Conservation (phyloP, 495 filamentous ascomycete genomes). For the Penicillium argentinense region DNA sequence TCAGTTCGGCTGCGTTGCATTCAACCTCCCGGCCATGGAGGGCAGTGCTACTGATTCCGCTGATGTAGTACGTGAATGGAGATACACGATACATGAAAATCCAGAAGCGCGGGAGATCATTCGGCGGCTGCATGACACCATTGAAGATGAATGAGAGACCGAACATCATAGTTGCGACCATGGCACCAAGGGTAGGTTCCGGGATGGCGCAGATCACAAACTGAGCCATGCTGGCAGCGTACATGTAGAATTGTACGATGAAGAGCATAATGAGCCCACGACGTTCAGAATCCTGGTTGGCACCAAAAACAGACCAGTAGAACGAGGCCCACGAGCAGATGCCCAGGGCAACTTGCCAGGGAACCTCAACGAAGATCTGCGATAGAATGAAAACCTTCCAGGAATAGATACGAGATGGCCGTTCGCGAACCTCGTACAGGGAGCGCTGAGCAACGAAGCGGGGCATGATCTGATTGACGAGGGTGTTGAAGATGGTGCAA, state of each 20-base stretch:
- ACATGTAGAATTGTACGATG: constrained; percentile 49
- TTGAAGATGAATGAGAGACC: constrained; percentile 55
- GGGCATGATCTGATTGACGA: constrained; percentile 60
- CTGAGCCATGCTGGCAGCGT: constrained; percentile 46
- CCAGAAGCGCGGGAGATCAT: constrained; percentile 64
- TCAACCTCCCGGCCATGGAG: constrained; percentile 54
- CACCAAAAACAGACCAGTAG: constrained; percentile 47
- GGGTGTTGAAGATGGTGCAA: constrained; percentile 67
- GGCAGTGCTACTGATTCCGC: constrained; percentile 52
- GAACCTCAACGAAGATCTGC: constrained; percentile 51
- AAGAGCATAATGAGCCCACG: constrained; percentile 53
- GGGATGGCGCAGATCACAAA: constrained; percentile 54
- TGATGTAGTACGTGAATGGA: constrained; percentile 65
- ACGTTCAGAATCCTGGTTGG: constrained; percentile 37
- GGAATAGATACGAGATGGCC: constrained; percentile 48
- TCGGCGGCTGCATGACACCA: constrained; percentile 60
- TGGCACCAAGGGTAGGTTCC: constrained; percentile 52
- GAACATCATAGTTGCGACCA: constrained; percentile 55
- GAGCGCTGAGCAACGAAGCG: constrained; percentile 47
- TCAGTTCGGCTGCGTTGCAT: constrained; percentile 56
- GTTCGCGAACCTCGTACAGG: constrained; percentile 53
- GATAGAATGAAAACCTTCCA: constrained; percentile 54
- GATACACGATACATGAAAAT: constrained; percentile 74
- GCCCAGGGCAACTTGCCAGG: constrained; percentile 45
- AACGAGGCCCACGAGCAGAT: constrained; percentile 46